phyloP scores from a whole-genome alignment of 176 grass and related monocot genomes.

The Oryza coarctata region DNA sequence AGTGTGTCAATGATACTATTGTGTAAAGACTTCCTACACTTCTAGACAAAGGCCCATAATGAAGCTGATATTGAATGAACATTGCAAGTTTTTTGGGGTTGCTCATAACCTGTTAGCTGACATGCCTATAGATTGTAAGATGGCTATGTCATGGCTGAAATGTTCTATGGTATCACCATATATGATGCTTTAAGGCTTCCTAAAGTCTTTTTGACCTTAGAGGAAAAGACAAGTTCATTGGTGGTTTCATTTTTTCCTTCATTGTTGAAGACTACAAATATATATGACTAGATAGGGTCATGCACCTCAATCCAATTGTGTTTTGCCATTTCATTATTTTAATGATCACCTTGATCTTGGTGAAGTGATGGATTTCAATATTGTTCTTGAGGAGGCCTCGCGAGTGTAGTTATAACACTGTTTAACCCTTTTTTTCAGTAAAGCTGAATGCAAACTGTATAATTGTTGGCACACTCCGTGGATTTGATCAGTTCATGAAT shows the following conservation, averaged over 20 bases:
- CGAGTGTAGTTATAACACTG: background rate
- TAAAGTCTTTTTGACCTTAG: background rate
- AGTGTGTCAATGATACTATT: background rate
- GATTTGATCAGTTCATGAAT: constrained; percentile 96
- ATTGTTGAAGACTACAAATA: background rate
- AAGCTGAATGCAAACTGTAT: constrained; percentile 83
- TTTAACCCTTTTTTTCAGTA: constrained; percentile 38
- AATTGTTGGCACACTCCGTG: constrained; percentile 69
- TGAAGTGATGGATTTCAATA: background rate
- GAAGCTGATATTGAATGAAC: background rate
- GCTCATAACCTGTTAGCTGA: too few relatives aligned
- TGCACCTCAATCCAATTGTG: background rate
- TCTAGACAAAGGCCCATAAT: background rate
- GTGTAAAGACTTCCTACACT: background rate
- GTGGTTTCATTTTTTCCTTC: background rate
- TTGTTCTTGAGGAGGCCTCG: background rate
- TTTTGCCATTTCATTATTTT: background rate
- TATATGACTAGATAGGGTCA: background rate
- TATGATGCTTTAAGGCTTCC: too few relatives aligned
- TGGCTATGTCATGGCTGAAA: background rate
- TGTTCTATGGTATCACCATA: background rate
- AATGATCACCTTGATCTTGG: background rate
- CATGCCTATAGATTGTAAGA: too few relatives aligned
- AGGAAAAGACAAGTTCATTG: background rate
- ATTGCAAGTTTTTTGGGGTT: background rate